Base-by-base conservation (phyloP, 163 green algal genomes). In the Chlorella variabilis region DNA sequence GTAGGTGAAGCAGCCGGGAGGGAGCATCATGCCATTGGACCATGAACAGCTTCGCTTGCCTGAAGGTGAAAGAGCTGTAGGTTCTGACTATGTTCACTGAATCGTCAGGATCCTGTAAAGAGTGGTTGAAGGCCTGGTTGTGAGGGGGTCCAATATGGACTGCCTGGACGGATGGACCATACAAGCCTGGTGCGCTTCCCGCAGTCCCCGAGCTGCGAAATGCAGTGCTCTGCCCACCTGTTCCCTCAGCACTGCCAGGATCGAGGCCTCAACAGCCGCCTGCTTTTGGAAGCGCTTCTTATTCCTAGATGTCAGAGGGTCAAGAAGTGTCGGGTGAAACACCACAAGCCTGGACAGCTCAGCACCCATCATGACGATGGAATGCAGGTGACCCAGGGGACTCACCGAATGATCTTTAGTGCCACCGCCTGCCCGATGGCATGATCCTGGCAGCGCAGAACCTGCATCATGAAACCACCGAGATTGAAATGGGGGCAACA, bases 271-370 rank as follows among this genome's bases (percentile, higher is more conserved):
- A 9, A 98, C 61, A 84, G 93, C 89, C 2, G 93, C 95, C 86
- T 98, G 93, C 61, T 94, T 84, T 82, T 98, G 94, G 85, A 98
- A 98, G 65, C 93, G 87, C 81, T 95, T 95, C 88, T 98, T 98
- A 90, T 97, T 98, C 67, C n/a, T n/a, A n/a, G n/a, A n/a, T n/a
- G n/a, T n/a, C n/a, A n/a, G n/a, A n/a, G n/a, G n/a, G n/a, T n/a
- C n/a, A n/a, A n/a, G n/a, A n/a, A n/a, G n/a, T n/a, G n/a, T n/a
- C n/a, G n/a, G n/a, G n/a, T n/a, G n/a, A n/a, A n/a, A n/a, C n/a
- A n/a, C n/a, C n/a, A n/a, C n/a, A n/a, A n/a, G n/a, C n/a, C n/a
- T n/a, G n/a, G n/a, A n/a, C n/a, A n/a, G n/a, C n/a, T n/a, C n/a
- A n/a, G n/a, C n/a, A n/a, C n/a, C n/a, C n/a, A n/a, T n/a, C n/a